A percentile compares a stretch with the other conserved stretches of the same genome.
phyloP scores from a whole-genome alignment of 2,329 filamentous ascomycete genomes.

The Alternaria alternata region DNA sequence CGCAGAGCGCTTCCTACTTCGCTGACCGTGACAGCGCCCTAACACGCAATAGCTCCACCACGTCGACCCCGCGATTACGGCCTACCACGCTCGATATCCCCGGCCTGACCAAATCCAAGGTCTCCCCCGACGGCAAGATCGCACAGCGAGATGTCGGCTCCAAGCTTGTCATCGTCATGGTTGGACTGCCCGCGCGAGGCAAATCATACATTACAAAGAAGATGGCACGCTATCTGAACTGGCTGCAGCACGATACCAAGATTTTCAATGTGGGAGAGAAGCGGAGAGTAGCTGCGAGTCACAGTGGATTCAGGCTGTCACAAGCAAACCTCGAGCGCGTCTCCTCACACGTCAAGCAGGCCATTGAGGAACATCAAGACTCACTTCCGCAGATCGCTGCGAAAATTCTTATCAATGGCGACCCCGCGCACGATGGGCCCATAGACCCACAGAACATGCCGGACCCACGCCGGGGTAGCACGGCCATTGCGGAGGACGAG shows the following conservation, averaged over 20 bases:
- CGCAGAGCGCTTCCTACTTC: constrained; percentile 19
- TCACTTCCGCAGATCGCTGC: constrained; percentile 55
- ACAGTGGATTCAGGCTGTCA: constrained; percentile 55
- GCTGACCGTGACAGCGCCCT: constrained; percentile 63
- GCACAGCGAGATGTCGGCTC: constrained; percentile 92
- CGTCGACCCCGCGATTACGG: constrained; percentile 80
- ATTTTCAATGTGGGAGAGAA: constrained; percentile 99
- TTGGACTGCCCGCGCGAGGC: constrained; percentile 90
- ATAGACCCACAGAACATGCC: constrained; percentile 46
- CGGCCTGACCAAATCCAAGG: constrained; percentile 91
- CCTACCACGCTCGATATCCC: constrained; percentile 97
- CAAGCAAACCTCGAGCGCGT: constrained; percentile 41
- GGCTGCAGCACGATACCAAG: constrained; percentile 93
- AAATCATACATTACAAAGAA: constrained; percentile 99
- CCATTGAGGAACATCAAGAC: constrained; percentile 38
- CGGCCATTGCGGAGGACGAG: constrained; percentile 34
- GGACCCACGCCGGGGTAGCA: constrained; percentile 37
- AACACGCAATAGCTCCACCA: constrained; percentile 75
- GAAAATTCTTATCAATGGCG: constrained; percentile 67
- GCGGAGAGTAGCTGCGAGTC: constrained; percentile 77
- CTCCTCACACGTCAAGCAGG: constrained; percentile 33
- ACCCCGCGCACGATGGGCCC: constrained; percentile 51
- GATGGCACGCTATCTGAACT: constrained; percentile 91
- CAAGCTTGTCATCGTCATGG: constrained; percentile 98
- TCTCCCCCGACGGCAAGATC: constrained; percentile 94